phyloP scores from a whole-genome alignment of 495 filamentous ascomycete species.

The Penicillium silybi region DNA sequence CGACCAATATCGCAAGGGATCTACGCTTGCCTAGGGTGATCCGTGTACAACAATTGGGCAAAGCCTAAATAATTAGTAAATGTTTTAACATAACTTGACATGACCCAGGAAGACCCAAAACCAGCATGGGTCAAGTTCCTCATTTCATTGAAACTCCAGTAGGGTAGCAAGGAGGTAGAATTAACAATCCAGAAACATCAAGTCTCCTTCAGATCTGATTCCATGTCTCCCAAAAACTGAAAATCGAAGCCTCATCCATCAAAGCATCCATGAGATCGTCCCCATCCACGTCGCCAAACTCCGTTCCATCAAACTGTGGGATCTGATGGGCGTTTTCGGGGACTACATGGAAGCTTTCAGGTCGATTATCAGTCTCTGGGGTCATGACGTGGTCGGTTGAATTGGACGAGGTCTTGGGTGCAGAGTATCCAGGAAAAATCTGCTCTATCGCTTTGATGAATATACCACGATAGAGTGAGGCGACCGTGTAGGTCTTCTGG shows the following conservation, averaged over 20 bases:
- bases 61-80: too few species aligned
- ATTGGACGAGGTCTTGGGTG: not conserved
- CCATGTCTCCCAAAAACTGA: conserved; percentile 28
- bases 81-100: too few species aligned
- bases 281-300: conserved; percentile 5
- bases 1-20: too few species aligned
- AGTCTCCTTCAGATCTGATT: not conserved
- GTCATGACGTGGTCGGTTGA: not conserved
- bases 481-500: conserved; percentile 32
- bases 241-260: conserved; percentile 27
- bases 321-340: not conserved
- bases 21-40: too few species aligned
- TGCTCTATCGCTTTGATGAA: conserved; percentile 30
- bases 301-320: not conserved
- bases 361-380: not conserved
- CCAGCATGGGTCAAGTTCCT: too few species aligned
- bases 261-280: conserved; percentile 23
- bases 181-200: too few species aligned
- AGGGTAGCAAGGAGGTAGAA: too few species aligned
- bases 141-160: too few species aligned
- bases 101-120: too few species aligned
- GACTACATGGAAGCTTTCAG: not conserved
- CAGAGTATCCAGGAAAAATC: conserved; percentile 20
- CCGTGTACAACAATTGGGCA: too few species aligned
- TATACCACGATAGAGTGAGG: conserved; percentile 31